Conservation (phyloP, 2,329 filamentous ascomycete species). For the Myriosclerotinia duriaeana region DNA sequence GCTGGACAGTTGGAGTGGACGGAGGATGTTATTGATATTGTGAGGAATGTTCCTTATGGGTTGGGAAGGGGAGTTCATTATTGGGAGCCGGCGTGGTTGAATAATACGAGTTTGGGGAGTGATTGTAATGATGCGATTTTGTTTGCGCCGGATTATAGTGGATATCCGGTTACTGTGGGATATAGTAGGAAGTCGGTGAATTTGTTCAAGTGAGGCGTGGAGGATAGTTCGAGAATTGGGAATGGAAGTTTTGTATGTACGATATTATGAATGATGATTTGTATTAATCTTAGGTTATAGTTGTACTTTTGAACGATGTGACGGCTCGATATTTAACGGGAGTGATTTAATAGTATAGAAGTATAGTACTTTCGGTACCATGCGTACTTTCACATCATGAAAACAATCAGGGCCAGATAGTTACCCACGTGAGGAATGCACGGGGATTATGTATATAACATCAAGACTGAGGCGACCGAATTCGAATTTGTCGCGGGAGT, state of each 20-base stretch:
- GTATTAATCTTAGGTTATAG: neutral
- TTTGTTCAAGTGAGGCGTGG: neutral
- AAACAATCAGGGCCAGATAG: no score
- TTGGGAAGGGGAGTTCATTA: slow-evolving; percentile 60
- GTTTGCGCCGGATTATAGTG: slow-evolving; percentile 47
- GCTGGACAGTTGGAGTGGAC: slow-evolving; percentile 63
- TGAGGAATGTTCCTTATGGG: slow-evolving; percentile 54
- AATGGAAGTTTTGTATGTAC: neutral
- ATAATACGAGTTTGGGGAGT: slow-evolving; percentile 56
- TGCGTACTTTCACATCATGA: no score
- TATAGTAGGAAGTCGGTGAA: slow-evolving; percentile 21
- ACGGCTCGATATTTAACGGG: no score
- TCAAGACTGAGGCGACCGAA: no score
- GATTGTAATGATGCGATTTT: slow-evolving; percentile 63
- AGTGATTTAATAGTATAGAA: no score
- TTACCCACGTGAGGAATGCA: no score
- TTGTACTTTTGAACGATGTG: no score
- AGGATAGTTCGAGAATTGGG: neutral
- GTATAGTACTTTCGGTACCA: no score
- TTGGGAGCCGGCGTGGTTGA: slow-evolving; percentile 61
- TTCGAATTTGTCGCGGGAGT: no score
- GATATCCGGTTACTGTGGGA: slow-evolving; percentile 23
- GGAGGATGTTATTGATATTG: slow-evolving; percentile 56
- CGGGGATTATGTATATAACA: no score
- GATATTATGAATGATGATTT: neutral